Base-by-base conservation (phyloP, 73 alveolate species). In the Breviolum minutum region DNA sequence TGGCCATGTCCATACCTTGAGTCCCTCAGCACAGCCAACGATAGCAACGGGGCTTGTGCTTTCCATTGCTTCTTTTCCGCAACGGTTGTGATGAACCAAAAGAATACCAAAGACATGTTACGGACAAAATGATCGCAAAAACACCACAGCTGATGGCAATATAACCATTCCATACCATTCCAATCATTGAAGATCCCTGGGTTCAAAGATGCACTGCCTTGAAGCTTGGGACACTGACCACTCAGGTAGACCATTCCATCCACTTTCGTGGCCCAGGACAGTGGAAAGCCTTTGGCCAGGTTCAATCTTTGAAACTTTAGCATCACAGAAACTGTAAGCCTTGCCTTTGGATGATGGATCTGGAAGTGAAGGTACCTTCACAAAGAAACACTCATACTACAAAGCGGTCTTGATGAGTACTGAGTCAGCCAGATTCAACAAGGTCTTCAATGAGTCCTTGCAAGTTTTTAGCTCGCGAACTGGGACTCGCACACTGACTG, bases 161-260 rank as follows among this genome's bases (percentile, higher is more conserved):
- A 40, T 2, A 40, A 40, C 54, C 54, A n/a, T n/a, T n/a, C n/a
- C n/a, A n/a, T n/a, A n/a, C n/a, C n/a, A n/a, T 40, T 40, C 54
- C 54, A 40, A 40, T 40, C 54, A 40, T 40, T 3, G 54, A 40
- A 40, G 3, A 40, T 40, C 54, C 3, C 54, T 40, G 54, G 54
- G 3, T 40, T 40, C 54, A 40, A 40, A 40, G 54, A 40, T 40
- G 54, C 54, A 22, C 19, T 32, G 64, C n/a, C 87, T 81, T 8
- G 7, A 40, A 27, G 10, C 71, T 62, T 54, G 77, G 77, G 77
- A 54, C 10, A 40, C 60, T 12, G 69, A 85, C 95, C 97, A n/a
- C 97, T 90, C 88, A 79, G 29, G 88, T 90, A 90, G 88, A 90
- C 88, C 62, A 90, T 90, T 61, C 97, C 97, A 40, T 71, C 97